Conservation (phyloP, 371 early-diverging fungal genomes). For the Mortierella sp. region DNA sequence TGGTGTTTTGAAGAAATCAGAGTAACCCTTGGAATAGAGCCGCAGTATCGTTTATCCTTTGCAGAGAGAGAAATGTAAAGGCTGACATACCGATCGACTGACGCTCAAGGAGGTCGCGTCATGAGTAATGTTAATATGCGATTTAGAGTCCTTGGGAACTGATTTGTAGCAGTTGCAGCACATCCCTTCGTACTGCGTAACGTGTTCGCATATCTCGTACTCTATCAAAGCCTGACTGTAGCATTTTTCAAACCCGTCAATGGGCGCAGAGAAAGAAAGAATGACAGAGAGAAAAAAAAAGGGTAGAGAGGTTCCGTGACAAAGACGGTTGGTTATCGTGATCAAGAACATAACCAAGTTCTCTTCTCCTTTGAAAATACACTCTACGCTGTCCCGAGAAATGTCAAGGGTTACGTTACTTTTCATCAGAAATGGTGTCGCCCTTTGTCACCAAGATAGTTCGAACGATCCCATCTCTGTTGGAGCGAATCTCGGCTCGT, state of each 20-base stretch:
- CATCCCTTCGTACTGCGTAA: slow-evolving; percentile 82
- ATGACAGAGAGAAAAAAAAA: background rate
- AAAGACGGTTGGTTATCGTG: no score
- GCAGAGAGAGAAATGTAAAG: background rate
- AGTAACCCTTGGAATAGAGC: no score
- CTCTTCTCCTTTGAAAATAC: no score
- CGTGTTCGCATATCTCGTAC: slow-evolving; percentile 75
- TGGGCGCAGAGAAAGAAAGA: no score
- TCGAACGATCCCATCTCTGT: slow-evolving; percentile 20
- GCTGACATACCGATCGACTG: slow-evolving; percentile 60
- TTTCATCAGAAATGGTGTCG: slow-evolving; percentile 22
- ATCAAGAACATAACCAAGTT: no score
- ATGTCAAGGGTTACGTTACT: slow-evolving; percentile 8
- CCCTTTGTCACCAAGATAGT: slow-evolving; percentile 28
- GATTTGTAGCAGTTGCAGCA: slow-evolving; percentile 83
- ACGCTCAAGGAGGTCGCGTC: slow-evolving; percentile 79
- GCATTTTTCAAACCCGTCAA: no score
- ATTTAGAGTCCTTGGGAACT: slow-evolving; percentile 28
- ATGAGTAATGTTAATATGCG: slow-evolving; percentile 82
- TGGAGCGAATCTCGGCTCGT: slow-evolving; percentile 29
- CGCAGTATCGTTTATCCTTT: background rate
- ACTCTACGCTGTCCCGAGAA: no score
- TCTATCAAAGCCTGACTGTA: slow-evolving; percentile 47
- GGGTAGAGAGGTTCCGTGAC: no score
- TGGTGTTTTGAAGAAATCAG: background rate